These are phyloP conservation scores for Blastosporella zonata DNA, from an alignment of 1,284 basidiomycete genomes.

Conservation along the genomic window DNA sequence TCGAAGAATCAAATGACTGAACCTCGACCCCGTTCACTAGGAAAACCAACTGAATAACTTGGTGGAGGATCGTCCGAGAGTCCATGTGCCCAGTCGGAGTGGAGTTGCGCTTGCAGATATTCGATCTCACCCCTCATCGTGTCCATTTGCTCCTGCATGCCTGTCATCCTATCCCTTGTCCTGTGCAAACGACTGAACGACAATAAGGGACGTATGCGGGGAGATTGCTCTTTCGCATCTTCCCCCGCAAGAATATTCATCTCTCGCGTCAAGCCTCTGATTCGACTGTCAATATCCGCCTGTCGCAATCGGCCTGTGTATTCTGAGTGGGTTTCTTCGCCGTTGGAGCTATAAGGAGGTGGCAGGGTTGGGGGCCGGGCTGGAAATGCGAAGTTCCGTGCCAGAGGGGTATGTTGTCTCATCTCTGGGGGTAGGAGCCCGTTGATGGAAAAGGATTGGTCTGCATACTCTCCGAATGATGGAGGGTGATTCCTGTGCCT, in stretches of 20 bases:
- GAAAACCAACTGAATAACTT: conserved; percentile 22
- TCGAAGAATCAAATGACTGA: background rate
- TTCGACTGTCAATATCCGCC: conserved; percentile 1
- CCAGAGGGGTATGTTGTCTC: background rate
- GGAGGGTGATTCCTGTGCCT: background rate
- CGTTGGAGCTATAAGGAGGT: background rate
- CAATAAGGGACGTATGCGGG: background rate
- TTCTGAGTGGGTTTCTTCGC: background rate
- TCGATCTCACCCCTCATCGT: conserved; percentile 26
- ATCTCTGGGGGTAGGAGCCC: background rate
- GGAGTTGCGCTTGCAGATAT: conserved; percentile 26
- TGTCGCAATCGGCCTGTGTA: background rate
- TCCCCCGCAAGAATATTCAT: conserved; percentile 11
- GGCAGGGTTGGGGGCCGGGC: background rate
- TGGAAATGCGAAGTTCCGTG: background rate
- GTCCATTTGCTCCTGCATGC: conserved; percentile 26
- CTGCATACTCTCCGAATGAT: background rate
- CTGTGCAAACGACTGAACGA: conserved; percentile 8
- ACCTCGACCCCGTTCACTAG: background rate
- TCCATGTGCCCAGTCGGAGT: conserved; percentile 23
- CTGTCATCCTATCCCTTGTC: conserved; percentile 20
- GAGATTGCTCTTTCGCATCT: conserved; percentile 6
- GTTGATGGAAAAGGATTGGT: background rate
- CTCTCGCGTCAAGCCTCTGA: conserved; percentile 2
- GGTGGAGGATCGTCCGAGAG: conserved; percentile 32